Conservation (phyloP, 2,329 filamentous ascomycete species). For the Dactylellina drechsleri region DNA sequence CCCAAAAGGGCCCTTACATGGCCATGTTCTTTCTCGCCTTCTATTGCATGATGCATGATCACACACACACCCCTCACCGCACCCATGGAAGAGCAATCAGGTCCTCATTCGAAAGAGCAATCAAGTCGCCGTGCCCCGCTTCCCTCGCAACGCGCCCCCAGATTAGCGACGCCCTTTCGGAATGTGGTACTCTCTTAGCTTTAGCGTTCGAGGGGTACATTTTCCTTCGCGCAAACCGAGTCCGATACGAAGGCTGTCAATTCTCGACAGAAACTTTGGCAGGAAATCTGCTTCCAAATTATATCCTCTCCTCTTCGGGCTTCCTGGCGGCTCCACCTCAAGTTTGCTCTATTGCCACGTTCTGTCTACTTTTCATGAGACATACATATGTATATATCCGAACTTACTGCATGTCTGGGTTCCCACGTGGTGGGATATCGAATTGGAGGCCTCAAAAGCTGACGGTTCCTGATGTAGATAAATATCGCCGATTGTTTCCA, state of each 20-base stretch:
- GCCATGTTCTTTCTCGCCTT: constrained; percentile 1
- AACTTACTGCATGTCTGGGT: neutral
- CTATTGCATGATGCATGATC: constrained; percentile 4
- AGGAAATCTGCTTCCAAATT: neutral
- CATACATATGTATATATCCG: constrained; percentile 18
- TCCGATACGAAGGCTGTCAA: constrained; percentile 2
- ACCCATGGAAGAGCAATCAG: too few species aligned
- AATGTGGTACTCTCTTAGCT: constrained; percentile 20
- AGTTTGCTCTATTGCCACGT: constrained; percentile 30
- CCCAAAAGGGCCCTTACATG: neutral
- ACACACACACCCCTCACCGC: neutral
- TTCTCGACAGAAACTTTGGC: neutral
- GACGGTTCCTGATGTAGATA: constrained; percentile 2
- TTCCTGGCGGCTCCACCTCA: constrained; percentile 2
- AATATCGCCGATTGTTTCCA: constrained; percentile 15
- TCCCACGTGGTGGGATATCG: constrained; percentile 10
- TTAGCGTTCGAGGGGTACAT: constrained; percentile 9
- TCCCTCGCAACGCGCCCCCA: constrained; percentile 20
- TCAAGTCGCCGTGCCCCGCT: constrained; percentile 15
- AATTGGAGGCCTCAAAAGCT: neutral
- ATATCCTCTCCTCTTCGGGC: neutral
- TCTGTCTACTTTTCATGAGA: constrained; percentile 1
- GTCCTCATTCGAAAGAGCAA: constrained; percentile 2
- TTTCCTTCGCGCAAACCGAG: neutral
- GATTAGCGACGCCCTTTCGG: constrained; percentile 29